phyloP scores from a whole-genome alignment of 495 filamentous ascomycete species.

The Lasiosphaeria ovina region DNA sequence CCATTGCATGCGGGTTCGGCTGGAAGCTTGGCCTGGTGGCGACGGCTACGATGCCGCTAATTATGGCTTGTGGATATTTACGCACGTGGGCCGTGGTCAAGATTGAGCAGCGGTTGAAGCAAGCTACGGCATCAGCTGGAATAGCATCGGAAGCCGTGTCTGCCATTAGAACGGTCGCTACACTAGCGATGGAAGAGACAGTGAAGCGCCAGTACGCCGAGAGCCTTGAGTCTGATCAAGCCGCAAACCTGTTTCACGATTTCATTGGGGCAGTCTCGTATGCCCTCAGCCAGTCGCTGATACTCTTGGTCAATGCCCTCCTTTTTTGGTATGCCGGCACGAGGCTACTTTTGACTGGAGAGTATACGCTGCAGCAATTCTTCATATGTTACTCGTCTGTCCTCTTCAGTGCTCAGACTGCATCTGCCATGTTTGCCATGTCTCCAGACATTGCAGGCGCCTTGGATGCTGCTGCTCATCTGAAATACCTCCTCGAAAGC shows the following conservation, averaged over 20 bases:
- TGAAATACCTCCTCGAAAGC: background rate
- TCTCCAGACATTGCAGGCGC: background rate
- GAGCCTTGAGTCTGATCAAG: slow-evolving; percentile 26
- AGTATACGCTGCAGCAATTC: slow-evolving; percentile 60
- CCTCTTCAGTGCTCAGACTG: background rate
- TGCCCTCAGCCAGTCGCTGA: no score
- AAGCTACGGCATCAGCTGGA: slow-evolving; percentile 46
- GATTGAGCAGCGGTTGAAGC: slow-evolving; percentile 75
- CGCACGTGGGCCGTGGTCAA: slow-evolving; percentile 44
- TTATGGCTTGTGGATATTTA: slow-evolving; percentile 53
- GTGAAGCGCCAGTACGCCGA: slow-evolving; percentile 39
- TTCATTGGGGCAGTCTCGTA: no score
- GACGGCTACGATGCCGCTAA: slow-evolving; percentile 45
- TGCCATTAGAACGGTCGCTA: slow-evolving; percentile 91
- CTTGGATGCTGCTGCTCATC: background rate
- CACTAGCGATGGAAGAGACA: slow-evolving; percentile 75
- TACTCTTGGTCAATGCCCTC: no score
- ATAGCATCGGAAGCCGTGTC: slow-evolving; percentile 88
- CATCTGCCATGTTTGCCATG: background rate
- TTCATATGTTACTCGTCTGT: background rate
- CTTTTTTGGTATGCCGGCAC: no score
- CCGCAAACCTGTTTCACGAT: slow-evolving; percentile 17
- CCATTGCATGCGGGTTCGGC: slow-evolving; percentile 69
- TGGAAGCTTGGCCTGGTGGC: slow-evolving; percentile 87
- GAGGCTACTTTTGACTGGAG: no score